Evolutionary conservation across 805 yeast species (phyloP).

Genomic region (Ogataea naganishii): DNA sequence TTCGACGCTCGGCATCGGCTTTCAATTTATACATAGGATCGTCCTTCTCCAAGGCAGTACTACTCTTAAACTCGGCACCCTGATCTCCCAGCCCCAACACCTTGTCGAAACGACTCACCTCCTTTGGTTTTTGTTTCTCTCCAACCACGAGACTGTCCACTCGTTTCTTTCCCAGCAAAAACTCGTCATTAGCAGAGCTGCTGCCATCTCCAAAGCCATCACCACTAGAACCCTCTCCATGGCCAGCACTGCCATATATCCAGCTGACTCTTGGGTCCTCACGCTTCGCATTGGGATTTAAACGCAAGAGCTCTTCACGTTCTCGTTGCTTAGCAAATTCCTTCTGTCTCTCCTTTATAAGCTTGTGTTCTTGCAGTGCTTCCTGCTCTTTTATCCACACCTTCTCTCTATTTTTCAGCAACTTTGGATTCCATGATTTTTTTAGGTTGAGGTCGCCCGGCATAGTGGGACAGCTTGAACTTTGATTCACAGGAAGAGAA

Average conservation of each 20-base stretch:
- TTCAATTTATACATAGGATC: constrained; percentile 46
- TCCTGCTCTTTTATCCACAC: constrained; percentile 81
- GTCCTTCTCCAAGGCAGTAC: constrained; percentile 21
- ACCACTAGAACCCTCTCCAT: constrained; percentile 10
- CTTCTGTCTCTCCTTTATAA: constrained; percentile 50
- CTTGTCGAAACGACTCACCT: constrained; percentile 7
- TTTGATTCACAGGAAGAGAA: no score
- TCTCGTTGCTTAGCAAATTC: constrained; percentile 61
- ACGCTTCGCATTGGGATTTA: constrained; percentile 32
- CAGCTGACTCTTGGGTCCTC: constrained; percentile 46
- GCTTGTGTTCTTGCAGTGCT: constrained; percentile 59
- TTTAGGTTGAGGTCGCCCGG: constrained; percentile 82
- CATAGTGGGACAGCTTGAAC: no score
- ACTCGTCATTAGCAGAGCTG: constrained; percentile 34
- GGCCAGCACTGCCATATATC: constrained; percentile 67
- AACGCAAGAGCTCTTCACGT: constrained; percentile 36
- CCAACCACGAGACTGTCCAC: constrained; percentile 24
- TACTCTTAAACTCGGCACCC: constrained; percentile 9
- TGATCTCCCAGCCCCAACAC: constrained; percentile 15
- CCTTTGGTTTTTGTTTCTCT: not conserved
- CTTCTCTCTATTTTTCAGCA: constrained; percentile 73
- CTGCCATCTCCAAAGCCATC: constrained; percentile 20
- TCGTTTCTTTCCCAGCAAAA: constrained; percentile 43
- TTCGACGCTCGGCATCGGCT: constrained; percentile 17
- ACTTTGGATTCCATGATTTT: constrained; percentile 95